Conservation (phyloP, 1,284 basidiomycete genomes). For the Sporisorium scitamineum region DNA sequence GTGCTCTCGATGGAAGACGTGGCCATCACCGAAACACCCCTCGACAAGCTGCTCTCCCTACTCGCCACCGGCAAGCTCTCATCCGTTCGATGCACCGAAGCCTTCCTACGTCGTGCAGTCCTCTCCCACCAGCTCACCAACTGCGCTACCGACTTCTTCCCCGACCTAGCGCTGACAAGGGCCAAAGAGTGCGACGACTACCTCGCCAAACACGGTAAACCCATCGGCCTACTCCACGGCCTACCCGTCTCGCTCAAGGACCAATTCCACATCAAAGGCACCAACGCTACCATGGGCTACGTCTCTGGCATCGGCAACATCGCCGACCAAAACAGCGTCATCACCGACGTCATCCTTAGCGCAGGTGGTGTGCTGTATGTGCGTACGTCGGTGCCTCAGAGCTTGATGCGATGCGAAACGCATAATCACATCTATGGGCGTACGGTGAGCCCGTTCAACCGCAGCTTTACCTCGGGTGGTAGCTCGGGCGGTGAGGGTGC, state of each 20-base stretch:
- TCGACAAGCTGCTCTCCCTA: constrained; percentile 31
- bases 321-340: constrained; percentile 14
- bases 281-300: constrained; percentile 80
- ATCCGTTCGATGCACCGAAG: constrained; percentile 35
- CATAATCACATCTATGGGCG: constrained; percentile 83
- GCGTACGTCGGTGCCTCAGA: constrained; percentile 83
- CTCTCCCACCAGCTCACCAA: constrained; percentile 50
- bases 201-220: constrained; percentile 74
- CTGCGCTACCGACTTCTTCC: constrained; percentile 47
- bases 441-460: constrained; percentile 79
- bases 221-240: constrained; percentile 74
- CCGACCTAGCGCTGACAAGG: constrained; percentile 75
- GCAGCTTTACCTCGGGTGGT: constrained; percentile 78
- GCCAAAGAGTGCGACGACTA: constrained; percentile 78
- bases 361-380: constrained; percentile 81
- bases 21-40: constrained; percentile 41
- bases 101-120: constrained; percentile 41
- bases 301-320: constrained; percentile 71
- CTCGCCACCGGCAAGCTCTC: constrained; percentile 34
- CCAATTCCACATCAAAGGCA: constrained; percentile 75
- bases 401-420: constrained; percentile 87
- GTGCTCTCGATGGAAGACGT: constrained; percentile 39
- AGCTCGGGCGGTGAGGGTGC: constrained; percentile 84
- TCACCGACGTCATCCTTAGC: constrained; percentile 75
- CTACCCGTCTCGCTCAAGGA: constrained; percentile 81